Base-by-base conservation (phyloP, 192 early-diverging fungal species). In the Linnemannia schmuckeri region DNA sequence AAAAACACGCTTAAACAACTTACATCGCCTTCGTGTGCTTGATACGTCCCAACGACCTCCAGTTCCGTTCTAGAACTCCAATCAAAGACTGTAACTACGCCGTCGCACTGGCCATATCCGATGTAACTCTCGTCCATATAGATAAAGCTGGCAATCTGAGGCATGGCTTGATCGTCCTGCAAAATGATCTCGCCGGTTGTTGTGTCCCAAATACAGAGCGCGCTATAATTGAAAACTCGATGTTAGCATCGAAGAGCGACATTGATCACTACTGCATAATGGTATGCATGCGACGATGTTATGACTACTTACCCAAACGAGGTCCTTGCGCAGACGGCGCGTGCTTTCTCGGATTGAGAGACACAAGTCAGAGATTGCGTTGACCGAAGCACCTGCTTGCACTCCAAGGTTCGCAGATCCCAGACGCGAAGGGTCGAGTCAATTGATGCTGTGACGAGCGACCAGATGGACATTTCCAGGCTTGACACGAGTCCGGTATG, bases 371-470 rank as follows among this genome's bases (percentile, higher is more conserved):
- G 27, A 4, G 83, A 77, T 6, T 86, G 79, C 3, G 27, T 72
- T 3, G 83, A 71, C 18, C 47, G 83, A 22, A 86, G 70, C 22
- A 86, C 83, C 10, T 76, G 83, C 30, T 93, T 77, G 38, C 91
- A 94, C 66, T 91, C 87, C 18, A 92, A 72, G 35, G 85, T 89
- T 35, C 90, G 75, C 57, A 95, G 80, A 44, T 96, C 93, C 95
- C 95, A 96, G 54, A 94, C 89, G 9, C 94, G 92, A 30, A 94
- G 90, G 22, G 94, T 94, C 35, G 91, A 92, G 89, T 96, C 95
- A 37, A 93, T 83, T 2, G 94, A 94, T 18, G 94, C 92, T 0
- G 95, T 93, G 0, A 94, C 92, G 3, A 95, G 70, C 1, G 90
- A 88, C 22, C 92, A 86, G 24, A 80, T 77, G 6, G 83, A 86